Base-by-base conservation (phyloP, 108 stramenopile genomes). In the Nitzschia sp. region DNA sequence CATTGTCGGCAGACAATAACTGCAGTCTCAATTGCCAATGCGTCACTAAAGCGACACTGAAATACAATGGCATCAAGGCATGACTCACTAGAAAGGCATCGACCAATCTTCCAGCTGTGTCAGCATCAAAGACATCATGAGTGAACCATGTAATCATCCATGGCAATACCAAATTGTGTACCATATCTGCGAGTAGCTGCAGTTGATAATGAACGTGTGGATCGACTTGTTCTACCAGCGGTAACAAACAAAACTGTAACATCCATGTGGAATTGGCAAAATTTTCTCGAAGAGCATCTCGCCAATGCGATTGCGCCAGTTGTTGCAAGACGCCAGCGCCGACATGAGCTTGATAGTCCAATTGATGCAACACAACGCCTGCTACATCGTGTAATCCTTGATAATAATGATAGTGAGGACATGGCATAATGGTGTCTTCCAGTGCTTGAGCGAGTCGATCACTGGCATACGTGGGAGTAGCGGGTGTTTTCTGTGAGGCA, bases 71-170 rank as follows among this genome's bases (percentile, higher is more conserved):
- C 71, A 95, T 77, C 29, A 89, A 58, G 4, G 95, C 89, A 72
- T 96, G 95, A 60, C 89, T 78, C 35, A 76, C 76, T 19, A 96
- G 74, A 59, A 96, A 93, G 27, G 86, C 91, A 79, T 96, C 95
- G 34, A 87, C 87, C 55, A 96, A 48, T 45, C 93, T 67, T 29
- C 82, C 85, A 46, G 89, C 89, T 1, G 88, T 55, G 4, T 62
- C 61, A 6, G 84, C 75, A 63, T 95, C 85, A 51, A 78, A 62
- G 15, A 95, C 75, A 76, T 97, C 94, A 74, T 95, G 96, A 11
- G 89, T 53, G 62, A 95, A 95, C 96, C 96, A 97, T 1, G 93
- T 94, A 29, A 94, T 83, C 15, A 95, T 78, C 94, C 94, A 95
- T 17, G 87, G 79, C 32, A 94, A 61, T 24, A 57, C 38, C 1